Evolutionary conservation across 768 basidiomycete genomes (phyloP), one percentile per base, ranked within the genome.

Genomic region (Trametes cinnabarina): DNA sequence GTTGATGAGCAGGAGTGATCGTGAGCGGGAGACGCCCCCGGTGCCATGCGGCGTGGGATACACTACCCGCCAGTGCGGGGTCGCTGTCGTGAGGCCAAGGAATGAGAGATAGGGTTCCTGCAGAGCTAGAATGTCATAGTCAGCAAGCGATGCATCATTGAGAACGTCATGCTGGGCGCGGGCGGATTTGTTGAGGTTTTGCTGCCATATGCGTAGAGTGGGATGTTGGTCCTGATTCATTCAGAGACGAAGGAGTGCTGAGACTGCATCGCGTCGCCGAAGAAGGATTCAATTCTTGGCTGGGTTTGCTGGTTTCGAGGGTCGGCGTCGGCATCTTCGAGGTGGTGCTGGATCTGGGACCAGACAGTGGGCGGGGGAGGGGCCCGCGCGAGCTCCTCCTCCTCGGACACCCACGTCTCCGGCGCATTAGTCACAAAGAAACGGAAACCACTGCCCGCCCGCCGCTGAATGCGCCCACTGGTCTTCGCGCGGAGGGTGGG

Each of bases 61-160:
- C 15, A 72, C 40, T 0, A 59, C 20, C 0, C 39, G 26, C 63
- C 64, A 74, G n/a, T 52, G 17, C 0, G 32, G n/a, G 2, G 49
- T 60, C 3, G 62, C 57, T 0, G 52, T 47, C 0, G 70, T 67
- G 15, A 66, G 53, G 1, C 55, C 32, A 1, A 65, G 39, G 25
- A 35, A 43, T 56, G 72, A 68, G 4, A 73, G 58, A 57, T 71
- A 66, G 4, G 75, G 77, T 68, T 79, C 77, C 62, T 80, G 77
- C 14, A 79, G 9, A 0, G 66, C 57, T 0, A 76, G 30, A 0
- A 80, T 65, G 60, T 79, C 72, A 40, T 59, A 72, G 10, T 71
- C 22, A 1, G 37, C 14, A 0, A 57, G 47, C 2, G 3, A n/a
- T 3, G 46, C 10, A 9, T 42, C 34, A 47, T 68, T 62, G 0